Base-by-base conservation (phyloP, 2,329 filamentous ascomycete genomes). In the Aspergillus brunneoviolaceus region DNA sequence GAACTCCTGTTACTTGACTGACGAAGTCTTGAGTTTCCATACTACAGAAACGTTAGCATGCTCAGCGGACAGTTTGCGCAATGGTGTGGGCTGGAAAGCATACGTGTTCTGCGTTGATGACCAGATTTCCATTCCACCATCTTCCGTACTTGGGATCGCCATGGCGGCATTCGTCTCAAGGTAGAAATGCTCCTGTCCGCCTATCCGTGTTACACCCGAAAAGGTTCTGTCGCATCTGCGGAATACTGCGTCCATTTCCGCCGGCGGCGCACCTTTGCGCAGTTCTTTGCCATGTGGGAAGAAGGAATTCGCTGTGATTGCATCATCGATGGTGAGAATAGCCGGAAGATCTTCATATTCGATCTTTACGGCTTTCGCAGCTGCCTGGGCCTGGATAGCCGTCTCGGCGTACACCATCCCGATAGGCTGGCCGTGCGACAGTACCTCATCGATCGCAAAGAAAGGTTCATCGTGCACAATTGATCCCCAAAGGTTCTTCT, bases 91-190 rank as follows among this genome's bases (percentile, higher is more conserved):
- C 27, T 29, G 27, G 16, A 11, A 78, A 3, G 65, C 84, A 78
- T 77, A 88, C 82, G 90, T 91, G 69, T 96, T 96, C 73, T 96
- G 92, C 0, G 92, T 95, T 65, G 90, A 91, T 49, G 89, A 85
- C 77, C 87, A 96, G 16, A 96, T 86, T 67, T 96, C 92, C 83
- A 96, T 92, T 72, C 92, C 90, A 0, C 92, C 92, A 73, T 95
- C 90, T 74, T 96, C 92, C 0, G 85, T 85, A 72, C 94, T 94
- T 0, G 92, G 92, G 19, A 96, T 84, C 1, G 85, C 90, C 4
- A 96, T 72, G 56, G 87, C 89, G 1, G 91, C 92, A 65, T 96
- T 88, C 0, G 92, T 96, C 76, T 96, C 92, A 1, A 96, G 83
- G 67, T 96, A 96, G 71, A 96, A 96, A 71, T 96, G 92, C 74